phyloP scores from a whole-genome alignment of 1,139 yeast genomes.

The Saccharomyces hybrid region DNA sequence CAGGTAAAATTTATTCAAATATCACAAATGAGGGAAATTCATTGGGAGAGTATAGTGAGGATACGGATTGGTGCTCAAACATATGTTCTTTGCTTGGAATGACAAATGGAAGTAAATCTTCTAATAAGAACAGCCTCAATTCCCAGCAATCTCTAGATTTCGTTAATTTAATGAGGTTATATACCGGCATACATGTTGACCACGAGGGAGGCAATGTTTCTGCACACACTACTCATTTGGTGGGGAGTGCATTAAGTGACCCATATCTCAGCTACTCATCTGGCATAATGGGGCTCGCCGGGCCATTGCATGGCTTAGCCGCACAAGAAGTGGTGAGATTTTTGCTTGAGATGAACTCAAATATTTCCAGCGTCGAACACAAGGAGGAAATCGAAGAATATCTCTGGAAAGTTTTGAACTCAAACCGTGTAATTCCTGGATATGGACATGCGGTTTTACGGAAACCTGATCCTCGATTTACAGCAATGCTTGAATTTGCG shows the following conservation, averaged over 20 bases:
- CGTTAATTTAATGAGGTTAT: constrained; percentile 84
- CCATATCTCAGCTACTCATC: constrained; percentile 91
- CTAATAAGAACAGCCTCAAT: constrained; percentile 48
- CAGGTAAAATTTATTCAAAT: constrained; percentile 91
- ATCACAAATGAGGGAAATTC: constrained; percentile 79
- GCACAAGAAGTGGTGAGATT: constrained; percentile 96
- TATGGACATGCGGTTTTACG: constrained; percentile 96
- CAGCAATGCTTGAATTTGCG: constrained; percentile 34
- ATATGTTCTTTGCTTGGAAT: constrained; percentile 75
- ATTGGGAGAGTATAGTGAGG: constrained; percentile 53
- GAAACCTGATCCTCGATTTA: constrained; percentile 76
- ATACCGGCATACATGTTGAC: constrained; percentile 91
- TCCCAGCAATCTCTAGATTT: constrained; percentile 35
- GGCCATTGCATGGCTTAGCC: constrained; percentile 97
- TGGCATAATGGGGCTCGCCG: constrained; percentile 94
- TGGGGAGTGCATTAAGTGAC: constrained; percentile 90
- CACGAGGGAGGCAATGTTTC: constrained; percentile 99
- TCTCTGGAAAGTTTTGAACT: constrained; percentile 84
- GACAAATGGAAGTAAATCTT: constrained; percentile 35
- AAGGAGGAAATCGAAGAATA: constrained; percentile 74
- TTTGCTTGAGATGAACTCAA: constrained; percentile 73
- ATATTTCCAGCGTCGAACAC: constrained; percentile 64
- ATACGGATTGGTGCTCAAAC: constrained; percentile 83
- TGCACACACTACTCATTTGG: constrained; percentile 95
- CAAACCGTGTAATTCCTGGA: constrained; percentile 96